Conservation (phyloP, 805 yeast species). For the Metschnikowia arizonensis region DNA sequence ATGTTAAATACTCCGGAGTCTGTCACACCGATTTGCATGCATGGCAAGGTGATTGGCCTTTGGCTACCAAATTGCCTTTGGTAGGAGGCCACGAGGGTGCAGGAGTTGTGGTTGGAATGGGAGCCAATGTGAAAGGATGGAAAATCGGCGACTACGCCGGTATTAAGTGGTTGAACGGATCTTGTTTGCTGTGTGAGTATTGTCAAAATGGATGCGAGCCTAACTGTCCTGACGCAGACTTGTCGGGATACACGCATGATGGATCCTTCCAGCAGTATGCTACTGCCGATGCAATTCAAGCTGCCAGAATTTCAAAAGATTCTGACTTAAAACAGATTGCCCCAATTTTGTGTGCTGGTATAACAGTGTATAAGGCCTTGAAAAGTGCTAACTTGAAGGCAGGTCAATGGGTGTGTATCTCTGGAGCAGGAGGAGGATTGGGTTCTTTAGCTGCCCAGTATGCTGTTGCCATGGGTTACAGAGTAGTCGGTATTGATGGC, state of each 20-base stretch:
- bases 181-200: constrained; percentile 42
- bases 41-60: constrained; percentile 47
- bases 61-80: constrained; percentile 42
- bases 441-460: constrained; percentile 74
- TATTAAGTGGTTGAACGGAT: constrained; percentile 44
- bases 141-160: constrained; percentile 43
- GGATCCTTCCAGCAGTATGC: constrained; percentile 67
- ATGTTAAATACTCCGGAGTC: constrained; percentile 44
- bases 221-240: constrained; percentile 60
- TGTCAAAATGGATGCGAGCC: constrained; percentile 44
- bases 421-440: constrained; percentile 83
- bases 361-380: constrained; percentile 65
- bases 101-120: constrained; percentile 44
- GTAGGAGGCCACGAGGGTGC: constrained; percentile 49
- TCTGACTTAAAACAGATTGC: constrained; percentile 54
- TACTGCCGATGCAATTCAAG: constrained; percentile 61
- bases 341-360: constrained; percentile 65
- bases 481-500: constrained; percentile 69
- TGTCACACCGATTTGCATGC: constrained; percentile 47
- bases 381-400: constrained; percentile 53
- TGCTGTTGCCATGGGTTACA: constrained; percentile 69
- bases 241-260: constrained; percentile 72
- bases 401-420: constrained; percentile 71
- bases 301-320: constrained; percentile 54
- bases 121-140: constrained; percentile 41